Evolutionary conservation across 768 basidiomycete genomes (phyloP), one percentile per base, ranked within the genome.

Genomic region (Butyriboletus loyo): DNA sequence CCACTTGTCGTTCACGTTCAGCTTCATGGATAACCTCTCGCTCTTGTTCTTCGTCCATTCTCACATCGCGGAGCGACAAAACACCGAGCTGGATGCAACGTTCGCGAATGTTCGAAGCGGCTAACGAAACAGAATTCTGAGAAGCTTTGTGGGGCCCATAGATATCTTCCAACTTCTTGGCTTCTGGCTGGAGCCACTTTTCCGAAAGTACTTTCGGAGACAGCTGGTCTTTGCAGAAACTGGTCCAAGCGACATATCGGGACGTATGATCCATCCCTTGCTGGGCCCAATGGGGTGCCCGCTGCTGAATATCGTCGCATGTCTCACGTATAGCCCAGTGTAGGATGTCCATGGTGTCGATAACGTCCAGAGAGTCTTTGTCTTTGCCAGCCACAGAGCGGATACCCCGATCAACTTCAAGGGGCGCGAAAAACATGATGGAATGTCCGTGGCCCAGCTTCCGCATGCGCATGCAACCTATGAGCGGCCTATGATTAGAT

Each of bases 401-500:
- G 40, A 81, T 79, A 1, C 54, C 52, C 43, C 57, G 58, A 49
- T 75, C 73, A 7, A 79, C 66, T 39, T 80, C 80, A 62, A 62
- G 62, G n/a, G 79, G 73, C 2, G 77, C 78, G 39, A 77, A 76
- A 55, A 81, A 80, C 52, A 76, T 64, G 24, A 79, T 59, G 4
- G 79, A 75, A 51, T 81, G 80, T 0, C 73, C 75, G 13, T 66
- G 60, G 13, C 80, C 80, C 0, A 81, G 70, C 56, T 73, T 72
- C 14, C 80, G 71, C 79, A 81, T 79, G 9, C 80, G 69, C 80
- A 81, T 81, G 46, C 80, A 81, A 5, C 77, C 79, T 80, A 13
- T 64, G 63, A 1, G n/a, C 2, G 11, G 19, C 2, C 9, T n/a
- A 24, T 15, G 11, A 15, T 63, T 4, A 58, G 44, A 40, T 39